phyloP scores from a whole-genome alignment of 2,329 filamentous ascomycete genomes.

The Monilinia fructicola region DNA sequence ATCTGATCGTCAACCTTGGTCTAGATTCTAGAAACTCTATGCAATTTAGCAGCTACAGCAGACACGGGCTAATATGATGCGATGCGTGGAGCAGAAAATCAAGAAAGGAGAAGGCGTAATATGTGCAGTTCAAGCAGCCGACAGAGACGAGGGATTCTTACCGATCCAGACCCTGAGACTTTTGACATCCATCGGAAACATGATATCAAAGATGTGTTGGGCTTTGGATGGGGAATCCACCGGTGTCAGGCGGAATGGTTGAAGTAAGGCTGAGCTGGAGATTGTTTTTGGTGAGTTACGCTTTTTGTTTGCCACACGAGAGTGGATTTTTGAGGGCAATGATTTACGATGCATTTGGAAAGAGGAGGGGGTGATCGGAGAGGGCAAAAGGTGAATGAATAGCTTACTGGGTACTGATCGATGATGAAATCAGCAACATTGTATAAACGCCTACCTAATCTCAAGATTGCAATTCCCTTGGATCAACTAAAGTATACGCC shows the following conservation, averaged over 20 bases:
- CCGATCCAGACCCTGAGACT: constrained; percentile 40
- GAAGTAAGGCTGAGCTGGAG: constrained; percentile 46
- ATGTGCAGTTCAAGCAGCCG: constrained; percentile 49
- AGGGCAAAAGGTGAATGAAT: neutral
- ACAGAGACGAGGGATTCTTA: constrained; percentile 48
- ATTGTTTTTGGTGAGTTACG: constrained; percentile 45
- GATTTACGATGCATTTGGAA: no score
- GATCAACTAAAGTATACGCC: constrained; percentile 5
- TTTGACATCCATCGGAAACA: constrained; percentile 48
- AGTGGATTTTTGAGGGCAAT: neutral
- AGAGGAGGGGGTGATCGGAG: neutral
- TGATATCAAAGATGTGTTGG: constrained; percentile 43
- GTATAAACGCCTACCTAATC: constrained; percentile 7
- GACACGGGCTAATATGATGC: neutral
- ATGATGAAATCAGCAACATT: neutral
- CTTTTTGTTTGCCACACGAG: constrained; percentile 6
- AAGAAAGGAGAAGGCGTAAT: constrained; percentile 49
- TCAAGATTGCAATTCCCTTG: constrained; percentile 3
- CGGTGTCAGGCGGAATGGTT: constrained; percentile 49
- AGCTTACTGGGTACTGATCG: neutral
- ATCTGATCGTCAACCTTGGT: no score
- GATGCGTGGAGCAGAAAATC: constrained; percentile 15
- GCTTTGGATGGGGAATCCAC: constrained; percentile 50
- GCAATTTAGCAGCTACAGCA: neutral
- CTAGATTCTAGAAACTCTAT: no score